Evolutionary conservation across 768 basidiomycete genomes (phyloP).

Genomic region (Kwoniella europaea): DNA sequence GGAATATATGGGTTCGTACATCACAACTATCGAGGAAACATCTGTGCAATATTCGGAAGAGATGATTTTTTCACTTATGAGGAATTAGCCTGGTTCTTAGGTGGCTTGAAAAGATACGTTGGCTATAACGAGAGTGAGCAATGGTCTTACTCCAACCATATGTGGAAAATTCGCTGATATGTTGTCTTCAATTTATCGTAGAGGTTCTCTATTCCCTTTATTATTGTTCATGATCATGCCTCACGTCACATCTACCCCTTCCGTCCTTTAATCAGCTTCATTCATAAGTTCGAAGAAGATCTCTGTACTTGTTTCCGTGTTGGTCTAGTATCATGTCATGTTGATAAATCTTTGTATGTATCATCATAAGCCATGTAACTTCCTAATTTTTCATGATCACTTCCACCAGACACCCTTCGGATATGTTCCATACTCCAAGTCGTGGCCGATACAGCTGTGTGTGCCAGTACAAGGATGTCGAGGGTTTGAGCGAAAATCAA

Average conservation of each 20-base stretch:
- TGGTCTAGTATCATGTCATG: neutral
- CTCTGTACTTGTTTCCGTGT: neutral
- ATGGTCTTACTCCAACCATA: too few relatives aligned
- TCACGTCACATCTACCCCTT: too few relatives aligned
- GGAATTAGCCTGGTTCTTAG: neutral
- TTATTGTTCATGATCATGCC: neutral
- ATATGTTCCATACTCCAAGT: too few relatives aligned
- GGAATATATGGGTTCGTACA: neutral
- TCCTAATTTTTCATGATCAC: too few relatives aligned
- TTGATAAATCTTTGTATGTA: neutral
- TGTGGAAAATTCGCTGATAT: neutral
- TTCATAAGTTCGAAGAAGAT: too few relatives aligned
- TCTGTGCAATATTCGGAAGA: conserved; percentile 1
- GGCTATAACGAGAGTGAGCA: neutral
- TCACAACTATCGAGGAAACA: neutral
- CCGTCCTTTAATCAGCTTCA: too few relatives aligned
- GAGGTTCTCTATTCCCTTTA: neutral
- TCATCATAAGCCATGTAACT: neutral
- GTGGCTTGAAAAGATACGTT: neutral
- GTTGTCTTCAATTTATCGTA: neutral
- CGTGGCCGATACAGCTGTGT: too few relatives aligned
- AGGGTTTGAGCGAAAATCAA: too few relatives aligned
- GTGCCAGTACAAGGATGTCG: too few relatives aligned
- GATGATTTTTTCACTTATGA: neutral
- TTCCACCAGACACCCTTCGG: too few relatives aligned